A percentile compares a stretch with the other conserved stretches of the same genome.
These are phyloP conservation scores for Heimioporus sp. DNA, from an alignment of 768 basidiomycete species.

Conservation along the genomic window DNA sequence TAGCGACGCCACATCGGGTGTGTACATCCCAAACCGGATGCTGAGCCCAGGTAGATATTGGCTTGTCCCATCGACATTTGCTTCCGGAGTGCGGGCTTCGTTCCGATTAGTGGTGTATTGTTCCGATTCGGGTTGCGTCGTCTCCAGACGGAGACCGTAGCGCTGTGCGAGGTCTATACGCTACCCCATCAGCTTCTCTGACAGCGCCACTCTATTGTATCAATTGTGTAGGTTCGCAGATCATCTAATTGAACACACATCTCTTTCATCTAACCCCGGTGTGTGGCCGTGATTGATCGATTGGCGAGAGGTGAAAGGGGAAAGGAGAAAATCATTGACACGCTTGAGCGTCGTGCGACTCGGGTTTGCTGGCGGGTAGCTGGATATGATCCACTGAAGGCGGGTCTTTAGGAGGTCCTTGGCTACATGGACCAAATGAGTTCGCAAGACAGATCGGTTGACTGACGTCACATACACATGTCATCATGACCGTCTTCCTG, in stretches of 20 bases:
- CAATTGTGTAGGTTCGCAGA: background rate
- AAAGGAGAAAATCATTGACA: constrained; percentile 72
- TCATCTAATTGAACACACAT: background rate
- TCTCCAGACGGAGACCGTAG: constrained; percentile 10
- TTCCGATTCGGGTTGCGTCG: constrained; percentile 32
- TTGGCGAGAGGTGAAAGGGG: constrained; percentile 18
- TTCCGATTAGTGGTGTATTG: constrained; percentile 67
- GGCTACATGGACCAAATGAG: constrained; percentile 21
- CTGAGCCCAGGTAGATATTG: constrained; percentile 65
- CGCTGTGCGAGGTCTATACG: too few species aligned
- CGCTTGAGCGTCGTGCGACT: constrained; percentile 77
- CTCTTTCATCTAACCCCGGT: background rate
- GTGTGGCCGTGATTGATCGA: background rate
- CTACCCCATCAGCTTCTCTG: background rate
- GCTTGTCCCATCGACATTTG: constrained; percentile 71
- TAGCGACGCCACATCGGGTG: constrained; percentile 71
- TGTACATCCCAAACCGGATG: constrained; percentile 51
- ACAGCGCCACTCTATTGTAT: background rate
- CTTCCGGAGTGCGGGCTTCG: constrained; percentile 49
- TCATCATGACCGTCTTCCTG: constrained; percentile 1
- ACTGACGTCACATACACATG: constrained; percentile 20
- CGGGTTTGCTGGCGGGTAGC: constrained; percentile 76
- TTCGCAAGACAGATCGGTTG: background rate
- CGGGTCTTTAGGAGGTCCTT: constrained; percentile 70
- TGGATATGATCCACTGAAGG: constrained; percentile 84